These are phyloP conservation scores for Blastocystis sp. DNA, from an alignment of 352 stramenopile genomes.

Conservation along the genomic window DNA sequence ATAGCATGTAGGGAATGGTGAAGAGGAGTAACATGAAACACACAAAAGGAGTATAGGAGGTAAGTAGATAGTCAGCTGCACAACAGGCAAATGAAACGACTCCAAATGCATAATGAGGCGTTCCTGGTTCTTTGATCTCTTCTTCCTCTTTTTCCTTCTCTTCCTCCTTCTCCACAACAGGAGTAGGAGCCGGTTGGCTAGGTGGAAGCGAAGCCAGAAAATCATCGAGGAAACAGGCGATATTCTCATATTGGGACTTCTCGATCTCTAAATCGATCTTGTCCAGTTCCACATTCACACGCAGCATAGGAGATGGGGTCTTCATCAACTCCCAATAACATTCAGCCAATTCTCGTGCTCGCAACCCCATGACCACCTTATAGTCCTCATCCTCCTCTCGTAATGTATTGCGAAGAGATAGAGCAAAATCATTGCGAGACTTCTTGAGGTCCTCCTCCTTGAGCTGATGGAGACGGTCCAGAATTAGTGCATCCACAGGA, in stretches of 20 bases:
- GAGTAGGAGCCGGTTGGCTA: background rate
- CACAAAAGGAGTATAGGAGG: conserved; percentile 17
- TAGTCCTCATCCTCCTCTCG: conserved; percentile 17
- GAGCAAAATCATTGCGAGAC: background rate
- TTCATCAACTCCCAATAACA: background rate
- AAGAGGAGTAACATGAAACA: background rate
- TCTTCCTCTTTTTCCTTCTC: background rate
- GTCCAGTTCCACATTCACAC: conserved; percentile 14
- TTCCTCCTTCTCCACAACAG: background rate
- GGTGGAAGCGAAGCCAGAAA: conserved; percentile 24
- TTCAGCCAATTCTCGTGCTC: conserved; percentile 26
- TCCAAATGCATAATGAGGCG: conserved; percentile 31
- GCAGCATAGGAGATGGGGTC: conserved; percentile 13
- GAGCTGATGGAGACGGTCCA: background rate
- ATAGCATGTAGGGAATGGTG: conserved; percentile 1
- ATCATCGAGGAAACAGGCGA: conserved; percentile 38
- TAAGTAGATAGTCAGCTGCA: conserved; percentile 34
- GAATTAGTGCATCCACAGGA: background rate
- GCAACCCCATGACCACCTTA: background rate
- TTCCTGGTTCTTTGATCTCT: background rate
- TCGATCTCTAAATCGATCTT: conserved; percentile 59
- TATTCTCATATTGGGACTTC: conserved; percentile 59
- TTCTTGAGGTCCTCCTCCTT: background rate
- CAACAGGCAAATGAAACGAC: conserved; percentile 26
- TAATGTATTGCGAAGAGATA: background rate